A percentile compares a stretch with the other conserved stretches of the same genome.
These are phyloP conservation scores for Aureobasidium subglaciale DNA, from an alignment of 2,329 filamentous ascomycete species.

Conservation along the genomic window DNA sequence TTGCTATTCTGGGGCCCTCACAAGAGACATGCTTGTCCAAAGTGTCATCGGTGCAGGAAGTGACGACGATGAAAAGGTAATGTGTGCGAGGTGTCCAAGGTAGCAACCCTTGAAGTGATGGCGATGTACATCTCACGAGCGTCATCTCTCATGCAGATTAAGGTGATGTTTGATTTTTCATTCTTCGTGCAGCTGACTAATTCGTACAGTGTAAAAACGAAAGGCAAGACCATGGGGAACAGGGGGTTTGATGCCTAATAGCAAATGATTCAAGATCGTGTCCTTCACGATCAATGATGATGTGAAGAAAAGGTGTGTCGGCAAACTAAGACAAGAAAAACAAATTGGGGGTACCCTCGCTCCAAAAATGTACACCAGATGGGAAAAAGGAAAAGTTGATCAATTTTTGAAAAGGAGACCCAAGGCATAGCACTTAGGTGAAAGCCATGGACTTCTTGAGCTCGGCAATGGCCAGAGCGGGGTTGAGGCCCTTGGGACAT, in stretches of 20 bases:
- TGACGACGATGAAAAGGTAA: too few species aligned
- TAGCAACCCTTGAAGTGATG: too few species aligned
- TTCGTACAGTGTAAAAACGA: not conserved
- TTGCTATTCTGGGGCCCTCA: too few species aligned
- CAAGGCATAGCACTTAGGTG: conserved; percentile 20
- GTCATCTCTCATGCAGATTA: too few species aligned
- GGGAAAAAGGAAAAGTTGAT: not conserved
- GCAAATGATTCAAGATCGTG: not conserved
- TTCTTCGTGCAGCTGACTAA: not conserved
- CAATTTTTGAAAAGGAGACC: not conserved
- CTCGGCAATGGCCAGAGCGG: conserved; percentile 88
- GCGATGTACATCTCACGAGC: too few species aligned
- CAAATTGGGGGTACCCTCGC: conserved; percentile 5
- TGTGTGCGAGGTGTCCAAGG: too few species aligned
- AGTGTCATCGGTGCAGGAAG: too few species aligned
- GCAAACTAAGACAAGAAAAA: conserved; percentile 4
- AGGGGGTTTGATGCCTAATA: not conserved
- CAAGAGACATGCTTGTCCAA: too few species aligned
- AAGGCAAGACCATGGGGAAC: not conserved
- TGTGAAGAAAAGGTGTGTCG: not conserved
- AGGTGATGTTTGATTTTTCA: not conserved
- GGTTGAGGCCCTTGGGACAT: conserved; percentile 97
- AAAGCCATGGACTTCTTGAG: conserved; percentile 95
- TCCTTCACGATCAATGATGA: not conserved
- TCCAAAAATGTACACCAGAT: conserved; percentile 3